phyloP scores from a whole-genome alignment of 1,284 basidiomycete genomes.

The Malassezia japonica region DNA sequence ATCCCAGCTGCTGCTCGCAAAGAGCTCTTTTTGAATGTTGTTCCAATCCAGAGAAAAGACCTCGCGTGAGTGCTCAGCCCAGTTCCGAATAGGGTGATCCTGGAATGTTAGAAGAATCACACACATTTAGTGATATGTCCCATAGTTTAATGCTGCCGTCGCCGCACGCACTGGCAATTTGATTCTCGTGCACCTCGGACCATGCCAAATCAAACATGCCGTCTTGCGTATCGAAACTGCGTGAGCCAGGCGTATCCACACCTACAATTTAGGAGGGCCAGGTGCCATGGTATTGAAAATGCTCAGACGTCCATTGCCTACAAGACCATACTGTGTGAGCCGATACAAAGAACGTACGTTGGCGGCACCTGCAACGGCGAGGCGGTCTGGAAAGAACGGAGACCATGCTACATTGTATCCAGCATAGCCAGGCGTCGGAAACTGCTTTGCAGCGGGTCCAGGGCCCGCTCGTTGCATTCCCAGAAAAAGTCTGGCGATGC shows the following conservation, averaged over 20 bases:
- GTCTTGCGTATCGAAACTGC: constrained; percentile 85
- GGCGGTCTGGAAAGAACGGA: constrained; percentile 70
- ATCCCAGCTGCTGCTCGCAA: constrained; percentile 79
- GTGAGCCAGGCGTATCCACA: background rate
- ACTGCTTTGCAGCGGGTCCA: background rate
- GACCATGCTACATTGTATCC: constrained; percentile 84
- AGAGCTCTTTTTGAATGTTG: constrained; percentile 80
- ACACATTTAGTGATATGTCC: constrained; percentile 77
- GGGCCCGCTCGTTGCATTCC: constrained; percentile 8
- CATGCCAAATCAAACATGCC: constrained; percentile 84
- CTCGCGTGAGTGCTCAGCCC: constrained; percentile 87
- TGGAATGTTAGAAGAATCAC: constrained; percentile 50
- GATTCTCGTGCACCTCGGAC: constrained; percentile 89
- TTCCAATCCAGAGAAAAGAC: constrained; percentile 96
- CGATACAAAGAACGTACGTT: constrained; percentile 52
- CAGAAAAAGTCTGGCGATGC: background rate
- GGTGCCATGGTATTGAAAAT: constrained; percentile 16
- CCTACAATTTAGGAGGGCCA: background rate
- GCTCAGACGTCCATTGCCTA: constrained; percentile 66
- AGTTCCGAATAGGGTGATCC: constrained; percentile 78
- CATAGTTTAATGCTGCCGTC: constrained; percentile 85
- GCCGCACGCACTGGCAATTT: constrained; percentile 75
- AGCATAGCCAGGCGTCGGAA: constrained; percentile 56
- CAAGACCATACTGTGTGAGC: constrained; percentile 61
- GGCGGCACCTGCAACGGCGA: constrained; percentile 79